Conservation (phyloP, 2,329 filamentous ascomycete genomes). For the Colletotrichum karsti region DNA sequence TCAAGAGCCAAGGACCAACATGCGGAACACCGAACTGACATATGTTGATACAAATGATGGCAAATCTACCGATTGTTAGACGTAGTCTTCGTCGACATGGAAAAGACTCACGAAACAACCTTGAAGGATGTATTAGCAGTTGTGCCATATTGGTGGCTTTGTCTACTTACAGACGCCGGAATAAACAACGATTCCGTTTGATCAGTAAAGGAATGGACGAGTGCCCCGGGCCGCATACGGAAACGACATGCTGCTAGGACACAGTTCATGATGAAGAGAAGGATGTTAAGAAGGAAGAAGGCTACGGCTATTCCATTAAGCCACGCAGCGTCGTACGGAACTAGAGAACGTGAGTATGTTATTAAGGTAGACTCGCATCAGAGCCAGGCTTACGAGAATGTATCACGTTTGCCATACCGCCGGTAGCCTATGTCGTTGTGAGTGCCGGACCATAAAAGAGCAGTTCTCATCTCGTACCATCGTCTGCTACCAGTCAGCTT, state of each 20-base stretch:
- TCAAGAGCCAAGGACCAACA: conserved; percentile 68
- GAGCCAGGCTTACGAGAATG: conserved; percentile 58
- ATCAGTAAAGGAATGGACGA: conserved; percentile 76
- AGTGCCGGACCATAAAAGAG: conserved; percentile 13
- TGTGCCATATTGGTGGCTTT: neutral
- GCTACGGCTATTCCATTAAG: conserved; percentile 66
- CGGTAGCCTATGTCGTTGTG: conserved; percentile 54
- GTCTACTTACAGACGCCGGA: conserved; percentile 66
- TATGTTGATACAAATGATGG: conserved; percentile 80
- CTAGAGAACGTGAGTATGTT: conserved; percentile 67
- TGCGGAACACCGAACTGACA: conserved; percentile 77
- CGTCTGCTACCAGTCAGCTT: conserved; percentile 35
- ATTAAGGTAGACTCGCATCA: conserved; percentile 56
- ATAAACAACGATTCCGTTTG: conserved; percentile 83
- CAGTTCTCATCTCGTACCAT: conserved; percentile 37
- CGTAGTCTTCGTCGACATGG: neutral
- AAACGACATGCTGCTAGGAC: conserved; percentile 74
- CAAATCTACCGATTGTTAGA: conserved; percentile 63
- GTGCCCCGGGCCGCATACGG: conserved; percentile 73
- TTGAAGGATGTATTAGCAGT: conserved; percentile 30
- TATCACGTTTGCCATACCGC: conserved; percentile 64
- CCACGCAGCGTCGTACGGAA: conserved; percentile 63
- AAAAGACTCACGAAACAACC: conserved; percentile 52
- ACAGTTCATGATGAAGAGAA: conserved; percentile 70
- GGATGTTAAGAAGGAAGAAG: conserved; percentile 70